phyloP scores from a whole-genome alignment of 192 early-diverging fungal genomes.

The Oehlia diaphana region DNA sequence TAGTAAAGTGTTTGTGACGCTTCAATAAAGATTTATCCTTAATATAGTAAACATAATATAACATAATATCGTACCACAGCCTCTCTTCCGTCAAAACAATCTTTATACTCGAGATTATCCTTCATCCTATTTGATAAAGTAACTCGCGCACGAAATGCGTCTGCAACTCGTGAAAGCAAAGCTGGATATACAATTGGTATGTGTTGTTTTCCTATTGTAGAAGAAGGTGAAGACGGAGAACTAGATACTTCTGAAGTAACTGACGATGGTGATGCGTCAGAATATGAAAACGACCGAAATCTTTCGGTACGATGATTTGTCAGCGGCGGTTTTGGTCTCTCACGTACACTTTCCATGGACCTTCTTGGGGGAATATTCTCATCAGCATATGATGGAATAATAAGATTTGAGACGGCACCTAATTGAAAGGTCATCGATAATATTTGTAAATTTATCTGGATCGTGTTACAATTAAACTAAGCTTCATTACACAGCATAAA shows the following conservation, averaged over 20 bases:
- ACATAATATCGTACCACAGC: slow-evolving; percentile 66
- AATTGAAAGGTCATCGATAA: slow-evolving; percentile 19
- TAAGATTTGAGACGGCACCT: slow-evolving; percentile 20
- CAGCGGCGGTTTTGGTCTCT: slow-evolving; percentile 23
- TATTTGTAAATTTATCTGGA: slow-evolving; percentile 15
- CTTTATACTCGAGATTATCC: slow-evolving; percentile 79
- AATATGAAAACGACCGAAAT: slow-evolving; percentile 31
- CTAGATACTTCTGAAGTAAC: slow-evolving; percentile 12
- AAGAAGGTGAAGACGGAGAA: slow-evolving; percentile 19
- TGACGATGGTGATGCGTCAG: slow-evolving; percentile 27
- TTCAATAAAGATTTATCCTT: not conserved
- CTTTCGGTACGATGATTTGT: slow-evolving; percentile 8
- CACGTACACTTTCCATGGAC: slow-evolving; percentile 37
- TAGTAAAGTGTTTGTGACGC: not conserved
- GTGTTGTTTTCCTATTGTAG: slow-evolving; percentile 1
- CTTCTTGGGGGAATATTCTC: slow-evolving; percentile 1
- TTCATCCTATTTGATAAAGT: slow-evolving; percentile 64
- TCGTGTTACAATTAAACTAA: slow-evolving; percentile 6
- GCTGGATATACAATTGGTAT: slow-evolving; percentile 69
- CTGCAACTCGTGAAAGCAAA: slow-evolving; percentile 69
- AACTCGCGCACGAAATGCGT: slow-evolving; percentile 59
- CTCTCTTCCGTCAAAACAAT: slow-evolving; percentile 84
- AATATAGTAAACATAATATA: not conserved
- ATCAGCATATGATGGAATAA: slow-evolving; percentile 7
- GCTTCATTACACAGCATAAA: not conserved